Conservation (phyloP, 371 early-diverging fungal genomes). For the Actinomortierella ambigua region DNA sequence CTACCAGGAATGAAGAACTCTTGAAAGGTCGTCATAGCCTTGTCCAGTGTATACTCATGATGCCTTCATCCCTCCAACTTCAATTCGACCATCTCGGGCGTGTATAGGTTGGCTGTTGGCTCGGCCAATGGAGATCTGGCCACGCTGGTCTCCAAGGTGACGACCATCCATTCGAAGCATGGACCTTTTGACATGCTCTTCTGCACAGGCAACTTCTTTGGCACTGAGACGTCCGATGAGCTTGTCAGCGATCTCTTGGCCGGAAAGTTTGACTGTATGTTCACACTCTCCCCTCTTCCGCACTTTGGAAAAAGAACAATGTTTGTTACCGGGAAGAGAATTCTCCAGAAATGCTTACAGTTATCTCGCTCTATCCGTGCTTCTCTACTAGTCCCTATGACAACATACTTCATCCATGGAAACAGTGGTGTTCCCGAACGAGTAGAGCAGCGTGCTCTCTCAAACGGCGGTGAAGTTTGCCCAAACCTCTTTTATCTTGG, state of each 20-base stretch:
- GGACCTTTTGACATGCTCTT: conserved; percentile 87
- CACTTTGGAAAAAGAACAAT: not conserved
- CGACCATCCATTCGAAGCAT: conserved; percentile 75
- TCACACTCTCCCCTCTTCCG: not conserved
- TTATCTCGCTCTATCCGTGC: too few species aligned
- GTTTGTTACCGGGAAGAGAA: not conserved
- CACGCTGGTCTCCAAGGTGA: conserved; percentile 69
- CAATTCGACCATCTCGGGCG: not conserved
- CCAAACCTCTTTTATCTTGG: conserved; percentile 76
- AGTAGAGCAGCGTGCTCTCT: conserved; percentile 57
- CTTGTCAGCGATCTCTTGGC: conserved; percentile 58
- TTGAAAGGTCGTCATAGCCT: too few species aligned
- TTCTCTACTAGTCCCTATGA: conserved; percentile 65
- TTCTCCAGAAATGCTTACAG: too few species aligned
- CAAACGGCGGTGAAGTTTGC: conserved; percentile 77
- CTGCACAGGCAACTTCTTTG: conserved; percentile 84
- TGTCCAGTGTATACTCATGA: too few species aligned
- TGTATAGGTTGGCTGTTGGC: conserved; percentile 65
- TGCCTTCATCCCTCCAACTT: not conserved
- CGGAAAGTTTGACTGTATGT: conserved; percentile 63
- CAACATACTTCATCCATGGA: conserved; percentile 80
- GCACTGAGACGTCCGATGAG: conserved; percentile 46
- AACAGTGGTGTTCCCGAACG: conserved; percentile 59
- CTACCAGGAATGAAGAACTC: not conserved
- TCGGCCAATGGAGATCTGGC: conserved; percentile 70